These are phyloP conservation scores for Suillus subaureus DNA, from an alignment of 768 basidiomycete genomes.

Conservation along the genomic window DNA sequence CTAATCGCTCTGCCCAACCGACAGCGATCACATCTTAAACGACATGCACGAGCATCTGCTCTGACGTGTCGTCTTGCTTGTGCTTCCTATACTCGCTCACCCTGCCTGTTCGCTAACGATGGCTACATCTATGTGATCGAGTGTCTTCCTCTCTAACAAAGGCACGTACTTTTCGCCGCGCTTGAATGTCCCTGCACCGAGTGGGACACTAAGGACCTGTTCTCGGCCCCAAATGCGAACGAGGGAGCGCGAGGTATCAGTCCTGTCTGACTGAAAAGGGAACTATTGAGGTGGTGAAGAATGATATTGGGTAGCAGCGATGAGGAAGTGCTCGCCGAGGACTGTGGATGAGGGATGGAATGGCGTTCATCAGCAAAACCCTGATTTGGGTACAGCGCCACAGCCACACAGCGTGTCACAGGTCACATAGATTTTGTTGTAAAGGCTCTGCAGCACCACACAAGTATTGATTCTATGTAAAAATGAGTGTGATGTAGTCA, in stretches of 20 bases:
- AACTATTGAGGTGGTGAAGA: constrained; percentile 20
- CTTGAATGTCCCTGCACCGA: too few relatives aligned
- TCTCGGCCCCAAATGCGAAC: too few relatives aligned
- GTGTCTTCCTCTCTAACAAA: constrained; percentile 63
- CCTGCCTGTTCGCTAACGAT: constrained; percentile 59
- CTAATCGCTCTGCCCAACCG: neutral
- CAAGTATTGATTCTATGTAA: too few relatives aligned
- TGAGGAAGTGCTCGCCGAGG: constrained; percentile 68
- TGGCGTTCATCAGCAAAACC: too few relatives aligned
- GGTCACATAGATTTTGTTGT: too few relatives aligned
- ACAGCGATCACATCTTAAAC: neutral
- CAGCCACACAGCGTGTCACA: too few relatives aligned
- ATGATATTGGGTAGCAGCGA: constrained; percentile 42
- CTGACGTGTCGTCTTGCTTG: neutral
- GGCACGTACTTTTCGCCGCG: constrained; percentile 60
- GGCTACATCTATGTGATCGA: constrained; percentile 70
- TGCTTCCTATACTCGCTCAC: constrained; percentile 52
- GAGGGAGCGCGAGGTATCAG: constrained; percentile 18
- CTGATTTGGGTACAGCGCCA: too few relatives aligned
- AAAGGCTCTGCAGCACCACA: too few relatives aligned
- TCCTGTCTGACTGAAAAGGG: constrained; percentile 36
- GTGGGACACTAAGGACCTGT: too few relatives aligned
- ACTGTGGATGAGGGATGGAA: constrained; percentile 28
- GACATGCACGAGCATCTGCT: neutral
- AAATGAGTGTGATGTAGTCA: too few relatives aligned